Evolutionary conservation across 228 moss, liverwort and hornwort species (phyloP).

Genomic region (Sphagnum magellanicum): DNA sequence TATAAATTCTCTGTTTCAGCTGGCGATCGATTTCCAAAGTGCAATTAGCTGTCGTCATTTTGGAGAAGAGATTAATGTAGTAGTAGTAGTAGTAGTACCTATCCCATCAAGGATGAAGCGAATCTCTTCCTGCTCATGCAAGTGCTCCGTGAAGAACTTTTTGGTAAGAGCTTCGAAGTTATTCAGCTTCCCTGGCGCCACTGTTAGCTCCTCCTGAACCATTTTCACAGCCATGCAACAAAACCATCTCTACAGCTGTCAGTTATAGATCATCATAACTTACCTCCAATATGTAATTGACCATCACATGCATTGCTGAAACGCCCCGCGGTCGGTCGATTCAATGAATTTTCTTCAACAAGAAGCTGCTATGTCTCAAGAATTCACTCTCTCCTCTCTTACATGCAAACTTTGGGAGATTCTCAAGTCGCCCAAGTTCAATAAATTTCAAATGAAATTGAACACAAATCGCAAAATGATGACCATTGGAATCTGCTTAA

Average conservation of each 20-base stretch:
- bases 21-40: too few relatives aligned
- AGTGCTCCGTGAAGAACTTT: slow-evolving; percentile 61
- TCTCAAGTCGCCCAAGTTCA: too few relatives aligned
- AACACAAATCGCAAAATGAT: neutral
- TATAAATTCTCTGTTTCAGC: neutral
- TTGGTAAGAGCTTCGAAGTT: slow-evolving; percentile 45
- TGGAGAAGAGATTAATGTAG: neutral
- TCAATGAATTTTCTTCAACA: too few relatives aligned
- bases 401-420: too few relatives aligned
- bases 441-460: too few relatives aligned
- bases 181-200: slow-evolving; percentile 43
- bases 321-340: too few relatives aligned
- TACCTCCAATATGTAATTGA: too few relatives aligned
- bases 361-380: too few relatives aligned
- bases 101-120: slow-evolving; percentile 56
- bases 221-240: neutral
- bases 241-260: neutral
- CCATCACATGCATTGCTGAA: too few relatives aligned
- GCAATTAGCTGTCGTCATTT: neutral
- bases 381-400: too few relatives aligned
- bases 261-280: neutral
- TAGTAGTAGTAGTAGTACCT: slow-evolving; percentile 7
- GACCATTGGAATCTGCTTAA: neutral
- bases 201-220: slow-evolving; percentile 54
- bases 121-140: slow-evolving; percentile 71